Base-by-base conservation (phyloP, 2,329 filamentous ascomycete species). In the Chaetomiaceae sp. region DNA sequence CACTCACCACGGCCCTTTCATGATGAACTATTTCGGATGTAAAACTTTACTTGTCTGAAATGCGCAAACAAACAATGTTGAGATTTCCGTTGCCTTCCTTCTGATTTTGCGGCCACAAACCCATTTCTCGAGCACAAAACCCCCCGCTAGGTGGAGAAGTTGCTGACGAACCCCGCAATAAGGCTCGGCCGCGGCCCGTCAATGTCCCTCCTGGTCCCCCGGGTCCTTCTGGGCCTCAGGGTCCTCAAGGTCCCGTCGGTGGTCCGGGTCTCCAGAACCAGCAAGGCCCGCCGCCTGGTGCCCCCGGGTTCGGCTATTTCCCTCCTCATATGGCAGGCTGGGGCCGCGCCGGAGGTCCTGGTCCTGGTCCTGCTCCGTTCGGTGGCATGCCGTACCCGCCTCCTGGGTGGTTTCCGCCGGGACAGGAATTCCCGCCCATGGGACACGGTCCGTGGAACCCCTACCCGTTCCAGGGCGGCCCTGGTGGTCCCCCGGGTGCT, bases 21-120 rank as follows among this genome's bases (percentile, higher is more conserved):
- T 96, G 91, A 96, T 90, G 89, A 95, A 94, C 75, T 75, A 95
- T 89, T 58, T 81, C 91, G 91, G 91, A 96, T 96, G 89, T 94
- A 89, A 95, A 95, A 74, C 37, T 47, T 51, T 80, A 82, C 78
- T 82, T 82, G 80, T 84, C 86, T 87, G 88, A 88, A 88, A 87
- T 88, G 90, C 90, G 91, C 91, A 95, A 85, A 83, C 77, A 90
- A 87, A 63, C 81, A 81, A 77, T 96, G 91, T 95, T 85, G 91
- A 96, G 83, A 86, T 88, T 86, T 96, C 91, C 91, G 91, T 96
- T 96, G 91, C 91, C 91, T 96, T 96, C 91, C 91, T 96, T 96
- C 91, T 96, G 91, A 96, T 84, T 9, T 67, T 64, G 53, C 53
- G 62, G 63, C 64, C 61, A 53, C 60, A 54, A 63, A 63, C 51